These are phyloP conservation scores for Suillus fuscotomentosus DNA, from an alignment of 768 basidiomycete species.

Conservation along the genomic window DNA sequence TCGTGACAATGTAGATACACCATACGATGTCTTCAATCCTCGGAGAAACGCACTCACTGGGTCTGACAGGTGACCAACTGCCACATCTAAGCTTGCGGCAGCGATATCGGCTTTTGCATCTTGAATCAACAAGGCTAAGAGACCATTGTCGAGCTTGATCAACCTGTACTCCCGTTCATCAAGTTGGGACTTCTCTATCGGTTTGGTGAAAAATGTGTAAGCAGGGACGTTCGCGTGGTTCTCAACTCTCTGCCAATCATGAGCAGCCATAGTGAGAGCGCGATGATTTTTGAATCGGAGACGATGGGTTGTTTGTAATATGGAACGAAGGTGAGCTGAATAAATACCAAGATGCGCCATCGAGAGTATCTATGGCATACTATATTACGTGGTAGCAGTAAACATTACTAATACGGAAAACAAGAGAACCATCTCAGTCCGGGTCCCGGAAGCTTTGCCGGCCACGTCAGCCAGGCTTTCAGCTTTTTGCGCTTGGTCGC, in stretches of 20 bases:
- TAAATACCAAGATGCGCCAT: not conserved
- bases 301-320: not conserved
- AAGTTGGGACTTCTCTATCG: constrained; percentile 68
- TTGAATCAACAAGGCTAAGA: constrained; percentile 83
- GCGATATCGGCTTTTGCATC: constrained; percentile 91
- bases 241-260: constrained; percentile 22
- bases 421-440: not conserved
- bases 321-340: not conserved
- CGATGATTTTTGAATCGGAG: constrained; percentile 7
- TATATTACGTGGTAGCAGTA: not conserved
- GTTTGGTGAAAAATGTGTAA: constrained; percentile 54
- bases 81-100: constrained; percentile 91
- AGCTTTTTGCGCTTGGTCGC: not conserved
- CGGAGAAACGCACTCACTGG: constrained; percentile 57
- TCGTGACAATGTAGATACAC: not conserved
- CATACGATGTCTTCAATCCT: not conserved
- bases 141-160: constrained; percentile 82
- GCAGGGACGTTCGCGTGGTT: constrained; percentile 32
- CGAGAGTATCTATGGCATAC: not conserved
- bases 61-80: constrained; percentile 91
- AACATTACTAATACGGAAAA: constrained; percentile 32
- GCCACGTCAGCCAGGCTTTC: not conserved
- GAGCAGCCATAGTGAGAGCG: constrained; percentile 19
- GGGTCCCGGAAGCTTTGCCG: not conserved
- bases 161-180: constrained; percentile 82